phyloP scores from a whole-genome alignment of 306 rosid species.

The Cyamopsis tetragonoloba region DNA sequence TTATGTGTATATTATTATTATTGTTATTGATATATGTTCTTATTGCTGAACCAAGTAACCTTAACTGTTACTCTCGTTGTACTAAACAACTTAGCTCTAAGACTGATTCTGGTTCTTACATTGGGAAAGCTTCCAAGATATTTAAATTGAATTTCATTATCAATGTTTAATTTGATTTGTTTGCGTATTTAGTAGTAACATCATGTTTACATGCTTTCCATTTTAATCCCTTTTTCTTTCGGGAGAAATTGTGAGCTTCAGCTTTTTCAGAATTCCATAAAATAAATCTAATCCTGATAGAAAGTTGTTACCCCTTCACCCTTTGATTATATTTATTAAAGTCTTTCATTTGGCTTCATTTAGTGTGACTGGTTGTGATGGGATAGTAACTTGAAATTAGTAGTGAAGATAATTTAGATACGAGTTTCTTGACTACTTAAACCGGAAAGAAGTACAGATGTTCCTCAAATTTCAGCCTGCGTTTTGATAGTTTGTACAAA shows the following conservation, averaged over 20 bases:
- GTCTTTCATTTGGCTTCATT: background rate
- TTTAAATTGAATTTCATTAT: background rate
- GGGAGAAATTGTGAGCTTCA: background rate
- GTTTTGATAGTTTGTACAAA: background rate
- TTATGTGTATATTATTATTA: background rate
- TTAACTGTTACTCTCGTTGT: background rate
- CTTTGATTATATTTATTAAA: background rate
- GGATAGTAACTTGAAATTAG: background rate
- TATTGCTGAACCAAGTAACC: background rate
- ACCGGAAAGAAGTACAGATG: background rate
- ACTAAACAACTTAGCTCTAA: background rate
- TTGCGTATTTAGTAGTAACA: background rate
- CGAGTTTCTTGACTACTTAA: background rate
- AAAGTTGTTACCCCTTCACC: background rate
- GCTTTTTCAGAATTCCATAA: background rate
- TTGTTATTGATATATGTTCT: background rate
- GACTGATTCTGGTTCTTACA: background rate
- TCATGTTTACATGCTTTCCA: background rate
- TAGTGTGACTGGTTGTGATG: constrained; percentile 14
- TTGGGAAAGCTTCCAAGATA: background rate
- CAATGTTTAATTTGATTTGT: background rate
- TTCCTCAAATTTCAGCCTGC: constrained; percentile 8
- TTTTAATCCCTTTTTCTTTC: background rate
- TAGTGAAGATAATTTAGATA: background rate
- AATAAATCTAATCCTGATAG: background rate